These are phyloP conservation scores for Teratosphaeria gauchensis DNA, from an alignment of 2,329 filamentous ascomycete species.

Conservation along the genomic window DNA sequence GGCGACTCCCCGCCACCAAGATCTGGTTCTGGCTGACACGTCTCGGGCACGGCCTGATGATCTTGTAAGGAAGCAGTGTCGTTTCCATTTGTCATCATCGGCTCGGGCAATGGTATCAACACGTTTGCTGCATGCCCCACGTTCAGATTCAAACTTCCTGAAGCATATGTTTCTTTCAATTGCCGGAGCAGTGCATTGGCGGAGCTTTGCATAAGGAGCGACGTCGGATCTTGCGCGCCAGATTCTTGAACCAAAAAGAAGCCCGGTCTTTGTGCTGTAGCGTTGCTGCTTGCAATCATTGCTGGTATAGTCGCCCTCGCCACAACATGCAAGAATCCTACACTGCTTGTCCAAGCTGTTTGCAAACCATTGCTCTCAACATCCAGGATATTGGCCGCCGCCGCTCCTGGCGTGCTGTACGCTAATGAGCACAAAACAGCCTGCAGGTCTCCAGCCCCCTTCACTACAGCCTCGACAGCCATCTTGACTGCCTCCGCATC, in stretches of 20 bases:
- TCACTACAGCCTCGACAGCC: conserved; percentile 8
- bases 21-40: neutral
- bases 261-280: neutral
- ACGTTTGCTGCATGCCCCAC: conserved; percentile 5
- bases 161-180: neutral
- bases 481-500: conserved; percentile 10
- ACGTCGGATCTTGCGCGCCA: neutral
- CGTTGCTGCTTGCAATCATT: neutral
- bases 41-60: neutral
- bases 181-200: conserved; percentile 4
- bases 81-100: conserved; percentile 4
- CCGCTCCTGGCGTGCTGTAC: conserved; percentile 2
- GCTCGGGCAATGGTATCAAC: conserved; percentile 5
- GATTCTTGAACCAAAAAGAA: conserved; percentile 4
- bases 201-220: conserved; percentile 1
- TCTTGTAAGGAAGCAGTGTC: neutral
- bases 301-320: conserved; percentile 7
- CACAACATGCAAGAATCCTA: conserved; percentile 17
- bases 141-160: conserved; percentile 1
- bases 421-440: conserved; percentile 19
- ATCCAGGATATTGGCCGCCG: conserved; percentile 11
- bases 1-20: conserved; percentile 18
- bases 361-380: conserved; percentile 13
- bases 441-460: conserved; percentile 7
- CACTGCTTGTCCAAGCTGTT: conserved; percentile 13